Conservation (phyloP, 1,284 basidiomycete species). For the Austroboletus niveus region DNA sequence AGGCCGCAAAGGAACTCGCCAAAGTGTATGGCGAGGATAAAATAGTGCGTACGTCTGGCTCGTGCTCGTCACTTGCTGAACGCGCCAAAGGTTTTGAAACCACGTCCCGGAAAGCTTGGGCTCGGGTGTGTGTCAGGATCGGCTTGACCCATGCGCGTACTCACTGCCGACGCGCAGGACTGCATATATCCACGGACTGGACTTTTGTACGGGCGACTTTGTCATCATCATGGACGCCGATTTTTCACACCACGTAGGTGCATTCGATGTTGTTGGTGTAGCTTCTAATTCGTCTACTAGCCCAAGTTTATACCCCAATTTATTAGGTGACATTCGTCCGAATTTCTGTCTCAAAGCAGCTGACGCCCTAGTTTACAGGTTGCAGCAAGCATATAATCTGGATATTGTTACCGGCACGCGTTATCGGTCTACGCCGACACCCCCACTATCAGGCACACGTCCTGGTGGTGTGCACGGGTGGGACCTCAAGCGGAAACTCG, state of each 20-base stretch:
- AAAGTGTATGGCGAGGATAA: slow-evolving; percentile 79
- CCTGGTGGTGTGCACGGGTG: slow-evolving; percentile 88
- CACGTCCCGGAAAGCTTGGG: slow-evolving; percentile 85
- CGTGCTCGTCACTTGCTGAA: background rate
- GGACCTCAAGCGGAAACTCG: slow-evolving; percentile 85
- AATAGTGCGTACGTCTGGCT: slow-evolving; percentile 51
- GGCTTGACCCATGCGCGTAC: background rate
- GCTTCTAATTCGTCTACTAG: slow-evolving; percentile 37
- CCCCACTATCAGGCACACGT: slow-evolving; percentile 45
- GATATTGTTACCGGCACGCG: slow-evolving; percentile 93
- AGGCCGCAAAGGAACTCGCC: slow-evolving; percentile 78
- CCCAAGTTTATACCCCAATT: slow-evolving; percentile 91
- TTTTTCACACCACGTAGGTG: slow-evolving; percentile 87
- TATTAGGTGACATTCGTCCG: slow-evolving; percentile 54
- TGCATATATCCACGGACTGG: slow-evolving; percentile 89
- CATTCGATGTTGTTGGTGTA: background rate
- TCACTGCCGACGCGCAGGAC: slow-evolving; percentile 51
- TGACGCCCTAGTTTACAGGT: slow-evolving; percentile 38
- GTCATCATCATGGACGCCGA: slow-evolving; percentile 97
- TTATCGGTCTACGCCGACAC: slow-evolving; percentile 63
- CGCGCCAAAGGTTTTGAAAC: slow-evolving; percentile 64
- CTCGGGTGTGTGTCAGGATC: slow-evolving; percentile 60
- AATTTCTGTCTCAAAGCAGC: background rate
- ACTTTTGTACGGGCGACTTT: slow-evolving; percentile 88
- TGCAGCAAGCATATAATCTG: slow-evolving; percentile 77